phyloP scores from a whole-genome alignment of 768 basidiomycete species.

The Naematelia aurantialba region DNA sequence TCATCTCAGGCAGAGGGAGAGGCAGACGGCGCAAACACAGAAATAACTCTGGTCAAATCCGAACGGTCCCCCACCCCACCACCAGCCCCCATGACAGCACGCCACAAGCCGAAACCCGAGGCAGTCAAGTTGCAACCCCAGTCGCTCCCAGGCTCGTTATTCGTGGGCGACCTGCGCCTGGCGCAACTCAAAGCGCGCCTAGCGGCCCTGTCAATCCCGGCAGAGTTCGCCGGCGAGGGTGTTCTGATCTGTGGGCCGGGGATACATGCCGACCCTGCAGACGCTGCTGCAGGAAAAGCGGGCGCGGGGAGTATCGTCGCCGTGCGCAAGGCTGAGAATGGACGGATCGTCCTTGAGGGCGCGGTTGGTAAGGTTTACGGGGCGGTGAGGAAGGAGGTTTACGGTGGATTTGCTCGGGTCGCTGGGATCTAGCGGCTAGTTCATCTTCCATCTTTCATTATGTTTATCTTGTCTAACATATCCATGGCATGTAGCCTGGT shows the following conservation, averaged over 20 bases:
- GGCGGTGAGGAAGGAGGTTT: conserved; percentile 81
- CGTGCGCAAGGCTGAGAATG: conserved; percentile 79
- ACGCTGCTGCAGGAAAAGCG: conserved; percentile 31
- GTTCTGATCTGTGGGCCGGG: conserved; percentile 71
- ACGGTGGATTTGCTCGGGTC: conserved; percentile 83
- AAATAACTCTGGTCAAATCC: neutral
- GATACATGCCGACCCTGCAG: conserved; percentile 31
- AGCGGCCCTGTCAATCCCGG: conserved; percentile 66
- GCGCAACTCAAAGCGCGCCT: conserved; percentile 81
- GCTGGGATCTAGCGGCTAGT: conserved; percentile 49
- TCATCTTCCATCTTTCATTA: neutral
- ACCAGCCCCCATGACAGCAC: neutral
- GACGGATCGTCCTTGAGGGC: conserved; percentile 84
- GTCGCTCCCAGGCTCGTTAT: conserved; percentile 78
- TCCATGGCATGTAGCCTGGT: too few relatives aligned
- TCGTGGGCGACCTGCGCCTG: conserved; percentile 95
- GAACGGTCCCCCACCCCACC: neutral
- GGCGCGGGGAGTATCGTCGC: conserved; percentile 58
- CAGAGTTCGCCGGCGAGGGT: conserved; percentile 96
- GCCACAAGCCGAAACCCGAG: neutral
- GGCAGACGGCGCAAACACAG: neutral
- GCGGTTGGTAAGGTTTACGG: conserved; percentile 84
- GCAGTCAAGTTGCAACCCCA: conserved; percentile 30
- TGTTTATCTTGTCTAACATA: neutral
- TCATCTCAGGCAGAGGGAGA: conserved; percentile 2